Conservation (phyloP, 2,329 filamentous ascomycete genomes). For the Hysterium pulicare region DNA sequence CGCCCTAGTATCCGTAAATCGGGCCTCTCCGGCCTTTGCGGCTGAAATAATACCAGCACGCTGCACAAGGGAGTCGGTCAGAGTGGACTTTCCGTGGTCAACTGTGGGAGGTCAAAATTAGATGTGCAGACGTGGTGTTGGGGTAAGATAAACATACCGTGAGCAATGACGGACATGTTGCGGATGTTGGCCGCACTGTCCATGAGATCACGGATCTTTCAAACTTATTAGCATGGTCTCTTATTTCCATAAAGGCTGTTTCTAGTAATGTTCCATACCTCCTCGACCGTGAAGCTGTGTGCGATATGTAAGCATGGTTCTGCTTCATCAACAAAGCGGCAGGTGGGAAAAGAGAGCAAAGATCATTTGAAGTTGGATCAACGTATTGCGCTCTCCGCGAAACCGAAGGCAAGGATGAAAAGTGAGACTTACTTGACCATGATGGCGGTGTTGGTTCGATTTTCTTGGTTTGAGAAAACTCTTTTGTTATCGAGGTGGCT, state of each 20-base stretch:
- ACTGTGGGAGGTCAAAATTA: slow-evolving; percentile 48
- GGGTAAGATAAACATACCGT: slow-evolving; percentile 57
- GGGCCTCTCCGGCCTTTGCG: slow-evolving; percentile 91
- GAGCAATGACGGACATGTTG: slow-evolving; percentile 99
- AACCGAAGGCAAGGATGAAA: not conserved
- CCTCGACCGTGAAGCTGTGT: slow-evolving; percentile 94
- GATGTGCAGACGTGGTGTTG: slow-evolving; percentile 9
- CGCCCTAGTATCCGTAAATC: slow-evolving; percentile 93
- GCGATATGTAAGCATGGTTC: slow-evolving; percentile 48
- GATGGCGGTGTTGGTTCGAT: slow-evolving; percentile 70
- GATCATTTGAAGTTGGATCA: slow-evolving; percentile 1
- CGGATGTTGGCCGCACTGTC: slow-evolving; percentile 73
- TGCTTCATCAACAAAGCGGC: slow-evolving; percentile 15
- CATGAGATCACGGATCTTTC: slow-evolving; percentile 70
- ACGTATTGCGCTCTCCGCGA: too few relatives aligned
- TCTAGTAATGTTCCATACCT: slow-evolving; percentile 51
- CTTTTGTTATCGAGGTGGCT: slow-evolving; percentile 26
- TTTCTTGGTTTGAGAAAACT: slow-evolving; percentile 33
- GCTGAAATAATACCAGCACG: slow-evolving; percentile 99
- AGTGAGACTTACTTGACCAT: slow-evolving; percentile 93
- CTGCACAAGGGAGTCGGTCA: slow-evolving; percentile 98
- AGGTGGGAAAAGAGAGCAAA: not conserved
- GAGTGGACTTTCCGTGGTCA: slow-evolving; percentile 99
- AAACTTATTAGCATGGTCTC: slow-evolving; percentile 23
- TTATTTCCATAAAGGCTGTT: slow-evolving; percentile 3